Percentiles rank a stretch among this genome's conserved stretches.
Evolutionary conservation across 176 grass and related monocot genomes (phyloP).

Genomic region (Areca catechu): DNA sequence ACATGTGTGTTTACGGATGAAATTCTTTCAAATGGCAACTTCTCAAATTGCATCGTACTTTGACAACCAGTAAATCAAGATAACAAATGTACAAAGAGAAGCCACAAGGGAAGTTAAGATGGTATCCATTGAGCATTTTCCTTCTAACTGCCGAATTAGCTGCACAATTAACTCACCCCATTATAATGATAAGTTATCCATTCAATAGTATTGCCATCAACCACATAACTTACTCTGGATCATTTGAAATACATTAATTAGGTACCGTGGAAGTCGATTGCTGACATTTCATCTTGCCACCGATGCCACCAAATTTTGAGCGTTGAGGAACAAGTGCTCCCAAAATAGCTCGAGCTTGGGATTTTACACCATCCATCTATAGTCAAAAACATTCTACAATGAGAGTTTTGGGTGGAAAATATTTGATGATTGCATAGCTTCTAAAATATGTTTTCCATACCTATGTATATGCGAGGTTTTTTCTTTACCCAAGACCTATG

Average conservation of each 20-base stretch:
- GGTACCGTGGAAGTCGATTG: conserved; percentile 76
- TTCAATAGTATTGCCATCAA: background rate
- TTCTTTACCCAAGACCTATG: too few species aligned
- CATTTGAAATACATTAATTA: conserved; percentile 3
- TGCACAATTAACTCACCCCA: conserved; percentile 14
- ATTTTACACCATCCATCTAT: conserved; percentile 95
- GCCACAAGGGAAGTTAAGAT: conserved; percentile 80
- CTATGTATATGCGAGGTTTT: too few species aligned
- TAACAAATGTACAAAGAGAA: conserved; percentile 74
- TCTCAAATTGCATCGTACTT: conserved; percentile 25
- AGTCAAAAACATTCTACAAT: background rate
- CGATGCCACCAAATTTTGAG: conserved; percentile 84
- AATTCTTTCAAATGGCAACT: too few species aligned
- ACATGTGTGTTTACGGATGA: too few species aligned
- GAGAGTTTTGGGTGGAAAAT: background rate
- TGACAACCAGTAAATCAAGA: conserved; percentile 98
- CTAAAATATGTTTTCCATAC: too few species aligned
- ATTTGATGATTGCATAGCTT: too few species aligned
- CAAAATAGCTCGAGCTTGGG: conserved; percentile 85
- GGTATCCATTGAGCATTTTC: conserved; percentile 98
- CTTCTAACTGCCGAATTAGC: conserved; percentile 70
- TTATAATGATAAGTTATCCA: too few species aligned
- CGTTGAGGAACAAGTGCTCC: conserved; percentile 77
- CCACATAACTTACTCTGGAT: background rate
- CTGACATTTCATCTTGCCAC: conserved; percentile 83